Base-by-base conservation (phyloP, 2,329 filamentous ascomycete species). In the Aspergillus oerlinghausenensis region DNA sequence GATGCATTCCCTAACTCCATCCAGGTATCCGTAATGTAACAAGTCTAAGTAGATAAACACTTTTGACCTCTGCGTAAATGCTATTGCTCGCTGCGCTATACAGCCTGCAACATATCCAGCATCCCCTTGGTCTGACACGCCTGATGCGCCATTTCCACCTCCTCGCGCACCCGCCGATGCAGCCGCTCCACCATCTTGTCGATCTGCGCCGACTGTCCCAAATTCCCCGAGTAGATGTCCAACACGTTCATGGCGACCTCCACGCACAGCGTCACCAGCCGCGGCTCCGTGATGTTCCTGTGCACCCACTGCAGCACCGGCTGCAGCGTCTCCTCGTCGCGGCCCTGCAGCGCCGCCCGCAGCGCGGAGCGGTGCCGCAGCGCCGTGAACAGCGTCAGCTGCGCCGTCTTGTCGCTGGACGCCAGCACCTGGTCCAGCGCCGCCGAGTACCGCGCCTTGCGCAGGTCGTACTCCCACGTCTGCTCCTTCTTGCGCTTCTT, bases 361-460 rank as follows among this genome's bases (percentile, higher is more conserved):
- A 97, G 81, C 1, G 92, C 93, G 58, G 88, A 91, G 58, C 93
- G 89, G 75, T 99, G 93, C 43, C 90, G 88, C 35, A 99, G 82
- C 6, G 92, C 89, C 11, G 89, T 88, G 21, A 99, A 80, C 28
- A 96, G 79, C 0, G 91, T 95, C 28, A 97, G 81, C 50, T 89
- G 77, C 1, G 85, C 79, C 23, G 83, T 80, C 71, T 86, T 81
- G 61, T 86, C 82, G 9, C 73, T 66, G 11, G 77, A 75, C 61
- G 84, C 80, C 10, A 99, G 80, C 14, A 92, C 91, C 51, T 84
- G 79, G 74, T 97, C 93, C 28, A 99, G 79, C 2, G 94, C 91
- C 32, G 83, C 80, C 3, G 82, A 81, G 72, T 94, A 97, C 58
- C 86, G 83, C 10, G 87, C 92, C 67, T 88, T 87, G 51, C 92